phyloP scores from a whole-genome alignment of 2,329 filamentous ascomycete genomes.

The Zymoseptoria passerinii region DNA sequence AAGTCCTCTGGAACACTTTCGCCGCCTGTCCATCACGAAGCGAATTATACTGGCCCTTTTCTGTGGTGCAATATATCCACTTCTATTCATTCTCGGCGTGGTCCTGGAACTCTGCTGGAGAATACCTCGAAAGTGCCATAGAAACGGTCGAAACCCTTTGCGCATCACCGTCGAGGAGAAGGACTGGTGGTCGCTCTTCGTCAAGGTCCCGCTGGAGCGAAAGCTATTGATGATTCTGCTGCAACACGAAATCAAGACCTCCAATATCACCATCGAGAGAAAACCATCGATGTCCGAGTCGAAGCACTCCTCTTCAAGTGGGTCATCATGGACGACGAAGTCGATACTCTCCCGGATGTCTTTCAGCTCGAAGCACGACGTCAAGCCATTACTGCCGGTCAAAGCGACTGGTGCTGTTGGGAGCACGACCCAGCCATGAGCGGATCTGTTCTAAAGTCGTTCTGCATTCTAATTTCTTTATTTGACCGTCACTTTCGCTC shows the following conservation, averaged over 20 bases:
- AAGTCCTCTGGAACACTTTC: slow-evolving; percentile 10
- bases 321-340: background rate
- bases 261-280: background rate
- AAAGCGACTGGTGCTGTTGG: background rate
- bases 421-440: background rate
- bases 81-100: slow-evolving; percentile 6
- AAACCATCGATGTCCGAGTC: background rate
- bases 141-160: background rate
- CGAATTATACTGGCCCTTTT: slow-evolving; percentile 10
- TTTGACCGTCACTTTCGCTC: background rate
- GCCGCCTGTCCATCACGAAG: background rate
- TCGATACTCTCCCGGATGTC: background rate
- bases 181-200: slow-evolving; percentile 6
- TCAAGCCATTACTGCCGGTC: background rate
- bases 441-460: background rate
- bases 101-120: slow-evolving; percentile 10
- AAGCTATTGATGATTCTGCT: slow-evolving; percentile 9
- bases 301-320: background rate
- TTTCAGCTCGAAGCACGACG: background rate
- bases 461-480: background rate
- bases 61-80: slow-evolving; percentile 8
- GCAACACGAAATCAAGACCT: slow-evolving; percentile 8
- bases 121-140: slow-evolving; percentile 3
- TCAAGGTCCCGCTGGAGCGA: slow-evolving; percentile 6
- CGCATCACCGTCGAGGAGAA: slow-evolving; percentile 1